Evolutionary conservation across 495 filamentous ascomycete genomes (phyloP).

Genomic region (Tuber borchii): DNA sequence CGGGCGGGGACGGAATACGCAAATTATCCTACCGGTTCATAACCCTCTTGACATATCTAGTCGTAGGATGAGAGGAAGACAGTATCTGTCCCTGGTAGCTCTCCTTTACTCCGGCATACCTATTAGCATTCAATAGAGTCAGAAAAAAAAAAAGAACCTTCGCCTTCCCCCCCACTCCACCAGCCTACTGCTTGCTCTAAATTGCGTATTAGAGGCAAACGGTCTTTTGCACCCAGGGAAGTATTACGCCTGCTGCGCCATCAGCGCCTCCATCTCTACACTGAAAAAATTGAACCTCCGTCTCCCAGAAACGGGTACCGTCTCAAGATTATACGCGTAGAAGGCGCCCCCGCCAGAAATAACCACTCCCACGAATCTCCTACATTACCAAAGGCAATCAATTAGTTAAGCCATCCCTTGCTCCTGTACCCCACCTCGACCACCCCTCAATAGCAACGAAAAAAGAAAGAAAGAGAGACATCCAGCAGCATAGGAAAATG

Average conservation of each 20-base stretch:
- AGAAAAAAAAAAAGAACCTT: background rate
- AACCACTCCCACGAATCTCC: conserved; percentile 15
- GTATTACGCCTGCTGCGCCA: conserved; percentile 42
- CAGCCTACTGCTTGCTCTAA: background rate
- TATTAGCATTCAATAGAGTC: background rate
- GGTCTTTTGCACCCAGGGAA: background rate
- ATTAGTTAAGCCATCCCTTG: background rate
- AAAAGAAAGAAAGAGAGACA: background rate
- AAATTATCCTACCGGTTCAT: conserved; percentile 46
- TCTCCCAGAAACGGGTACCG: conserved; percentile 72
- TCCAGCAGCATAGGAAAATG: background rate
- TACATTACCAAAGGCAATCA: background rate
- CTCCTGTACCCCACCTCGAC: background rate
- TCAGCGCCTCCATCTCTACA: conserved; percentile 49
- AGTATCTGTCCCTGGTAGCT: conserved; percentile 48
- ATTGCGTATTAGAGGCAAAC: background rate
- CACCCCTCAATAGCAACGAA: background rate
- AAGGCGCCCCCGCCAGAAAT: conserved; percentile 43
- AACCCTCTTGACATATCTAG: conserved; percentile 58
- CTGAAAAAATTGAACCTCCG: conserved; percentile 74
- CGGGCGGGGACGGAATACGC: background rate
- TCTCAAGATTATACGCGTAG: conserved; percentile 68
- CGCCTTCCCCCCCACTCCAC: background rate
- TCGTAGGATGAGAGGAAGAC: conserved; percentile 49
- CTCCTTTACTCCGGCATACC: conserved; percentile 41